Conservation (phyloP, 129 eudicot species). For the Flaveria brownii region DNA sequence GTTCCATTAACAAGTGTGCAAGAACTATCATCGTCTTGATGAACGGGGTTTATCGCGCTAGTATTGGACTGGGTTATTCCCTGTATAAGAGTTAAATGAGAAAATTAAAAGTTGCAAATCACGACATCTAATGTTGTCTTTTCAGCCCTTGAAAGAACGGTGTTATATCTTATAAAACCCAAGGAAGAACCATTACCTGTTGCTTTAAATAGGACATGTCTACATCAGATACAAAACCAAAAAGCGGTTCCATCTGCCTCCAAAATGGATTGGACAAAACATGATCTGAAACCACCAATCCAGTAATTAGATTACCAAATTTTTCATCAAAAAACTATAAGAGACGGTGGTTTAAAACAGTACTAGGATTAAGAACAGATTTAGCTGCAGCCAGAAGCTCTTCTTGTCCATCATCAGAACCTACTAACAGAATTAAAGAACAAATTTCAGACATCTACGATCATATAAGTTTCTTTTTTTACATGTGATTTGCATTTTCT, state of each 20-base stretch:
- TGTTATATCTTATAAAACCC: neutral
- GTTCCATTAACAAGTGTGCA: slow-evolving; percentile 33
- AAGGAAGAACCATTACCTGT: slow-evolving; percentile 46
- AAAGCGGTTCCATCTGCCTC: slow-evolving; percentile 76
- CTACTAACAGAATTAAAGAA: slow-evolving; percentile 45
- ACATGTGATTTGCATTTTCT: neutral
- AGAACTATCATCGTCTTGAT: slow-evolving; percentile 29
- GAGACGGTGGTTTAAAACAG: slow-evolving; percentile 18
- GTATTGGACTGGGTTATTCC: slow-evolving; percentile 37
- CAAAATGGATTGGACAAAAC: slow-evolving; percentile 69
- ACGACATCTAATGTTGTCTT: slow-evolving; percentile 12
- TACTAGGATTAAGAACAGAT: slow-evolving; percentile 70
- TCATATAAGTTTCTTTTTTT: neutral
- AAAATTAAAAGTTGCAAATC: neutral
- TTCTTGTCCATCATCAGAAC: slow-evolving; percentile 80
- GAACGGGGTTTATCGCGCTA: slow-evolving; percentile 39
- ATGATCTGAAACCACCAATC: slow-evolving; percentile 45
- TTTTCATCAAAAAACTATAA: neutral
- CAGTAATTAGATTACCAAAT: slow-evolving; percentile 11
- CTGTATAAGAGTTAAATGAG: slow-evolving; percentile 30
- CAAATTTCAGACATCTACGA: slow-evolving; percentile 22
- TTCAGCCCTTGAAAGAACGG: neutral
- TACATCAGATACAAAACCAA: slow-evolving; percentile 60
- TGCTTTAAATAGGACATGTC: slow-evolving; percentile 58
- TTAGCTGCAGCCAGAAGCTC: slow-evolving; percentile 82